Base-by-base conservation (phyloP, 108 stramenopile species). In the Pseudonitzschia multiseries region DNA sequence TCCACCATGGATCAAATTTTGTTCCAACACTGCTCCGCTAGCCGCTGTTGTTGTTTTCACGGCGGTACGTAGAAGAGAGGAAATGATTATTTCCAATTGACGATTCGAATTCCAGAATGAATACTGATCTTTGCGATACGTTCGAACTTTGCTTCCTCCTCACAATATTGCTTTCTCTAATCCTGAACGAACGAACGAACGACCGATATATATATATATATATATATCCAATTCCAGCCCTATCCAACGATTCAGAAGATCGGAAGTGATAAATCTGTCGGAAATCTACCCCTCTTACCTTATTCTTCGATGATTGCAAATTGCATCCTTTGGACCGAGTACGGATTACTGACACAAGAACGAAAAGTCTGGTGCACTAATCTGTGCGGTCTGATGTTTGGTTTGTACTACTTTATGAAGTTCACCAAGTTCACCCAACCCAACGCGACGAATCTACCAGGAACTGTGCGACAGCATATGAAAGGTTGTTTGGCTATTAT, bases 251-350 rank as follows among this genome's bases (percentile, higher is more conserved):
- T 93, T 24, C 69, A 57, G 28, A 72, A 86, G 71, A 81, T 93
- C 51, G 13, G 53, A 29, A 63, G 51, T 17, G 86, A 88, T 41
- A 78, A 84, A 72, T 70, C 81, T 14, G 83, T 88, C 1, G 88
- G 87, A 13, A 80, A 70, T 15, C 50, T 90, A 12, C 93, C 93
- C 1, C 71, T 93, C 46, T 71, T 93, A 36, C 92, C 92, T 4
- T 93, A 93, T 59, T 83, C 86, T 15, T 73, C 84, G 28, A 93
- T 93, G 92, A 69, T 87, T 46, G 74, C 79, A 1, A 74, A 57
- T 50, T 67, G 67, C 22, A 40, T 62, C 33, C 32, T 62, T 13
- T 62, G 61, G 61, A 4, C 40, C 14, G 10, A 14, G 17, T 62
- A 92, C 66, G 92, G 92, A 22, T 21, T 85, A 0, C 60, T 93